Evolutionary conservation across 495 filamentous ascomycete genomes (phyloP).

Genomic region (Neohortaea acidophila): DNA sequence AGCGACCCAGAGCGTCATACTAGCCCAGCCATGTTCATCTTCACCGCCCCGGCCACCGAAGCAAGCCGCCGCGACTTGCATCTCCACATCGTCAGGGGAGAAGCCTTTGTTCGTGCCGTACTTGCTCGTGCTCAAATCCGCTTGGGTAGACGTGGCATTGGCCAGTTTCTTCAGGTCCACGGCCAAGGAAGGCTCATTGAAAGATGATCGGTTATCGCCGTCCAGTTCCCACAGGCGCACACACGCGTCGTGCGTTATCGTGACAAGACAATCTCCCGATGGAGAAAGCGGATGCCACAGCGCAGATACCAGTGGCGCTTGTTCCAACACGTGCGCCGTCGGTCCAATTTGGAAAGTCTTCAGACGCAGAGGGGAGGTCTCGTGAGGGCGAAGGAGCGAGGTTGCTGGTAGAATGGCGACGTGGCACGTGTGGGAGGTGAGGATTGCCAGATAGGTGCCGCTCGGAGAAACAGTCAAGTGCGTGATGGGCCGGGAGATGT

Average conservation of each 20-base stretch:
- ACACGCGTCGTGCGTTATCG: slow-evolving; percentile 68
- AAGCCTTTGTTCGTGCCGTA: slow-evolving; percentile 63
- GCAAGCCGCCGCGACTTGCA: slow-evolving; percentile 74
- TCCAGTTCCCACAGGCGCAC: slow-evolving; percentile 81
- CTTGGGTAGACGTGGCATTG: slow-evolving; percentile 57
- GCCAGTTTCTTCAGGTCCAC: slow-evolving; percentile 71
- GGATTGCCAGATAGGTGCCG: slow-evolving; percentile 61
- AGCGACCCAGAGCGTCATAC: slow-evolving; percentile 84
- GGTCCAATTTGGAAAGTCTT: slow-evolving; percentile 77
- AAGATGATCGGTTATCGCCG: slow-evolving; percentile 62
- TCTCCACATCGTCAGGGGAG: slow-evolving; percentile 67
- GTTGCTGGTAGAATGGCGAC: slow-evolving; percentile 64
- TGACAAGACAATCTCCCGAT: slow-evolving; percentile 56
- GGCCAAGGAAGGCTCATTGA: slow-evolving; percentile 63
- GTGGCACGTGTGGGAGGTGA: slow-evolving; percentile 71
- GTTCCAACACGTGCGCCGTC: slow-evolving; percentile 71
- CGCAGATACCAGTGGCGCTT: slow-evolving; percentile 57
- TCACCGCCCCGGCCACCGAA: slow-evolving; percentile 53
- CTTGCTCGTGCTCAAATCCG: slow-evolving; percentile 57
- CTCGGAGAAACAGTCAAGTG: slow-evolving; percentile 71
- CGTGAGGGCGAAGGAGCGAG: slow-evolving; percentile 49
- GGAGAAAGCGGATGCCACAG: slow-evolving; percentile 80
- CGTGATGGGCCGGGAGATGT: slow-evolving; percentile 57
- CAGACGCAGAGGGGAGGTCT: slow-evolving; percentile 49
- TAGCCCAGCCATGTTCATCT: slow-evolving; percentile 64